Evolutionary conservation across 768 basidiomycete species (phyloP).

Genomic region (Tephrocybe rancida): DNA sequence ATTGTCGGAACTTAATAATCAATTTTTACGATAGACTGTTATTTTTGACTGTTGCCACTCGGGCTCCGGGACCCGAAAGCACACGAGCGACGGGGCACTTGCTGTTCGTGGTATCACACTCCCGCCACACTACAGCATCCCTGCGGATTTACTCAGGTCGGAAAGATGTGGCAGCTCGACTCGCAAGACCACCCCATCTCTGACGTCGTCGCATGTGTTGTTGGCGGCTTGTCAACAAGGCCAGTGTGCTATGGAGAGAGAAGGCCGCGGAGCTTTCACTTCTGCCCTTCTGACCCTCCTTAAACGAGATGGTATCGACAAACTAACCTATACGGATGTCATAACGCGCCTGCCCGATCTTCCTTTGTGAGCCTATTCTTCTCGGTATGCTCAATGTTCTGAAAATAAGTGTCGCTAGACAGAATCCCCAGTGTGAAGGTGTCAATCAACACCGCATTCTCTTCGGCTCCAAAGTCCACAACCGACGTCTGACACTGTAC

Average conservation of each 20-base stretch:
- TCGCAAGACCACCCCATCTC: neutral
- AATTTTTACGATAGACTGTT: slow-evolving; percentile 2
- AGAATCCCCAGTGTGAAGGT: neutral
- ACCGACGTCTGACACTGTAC: neutral
- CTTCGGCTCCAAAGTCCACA: neutral
- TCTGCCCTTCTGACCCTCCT: neutral
- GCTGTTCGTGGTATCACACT: neutral
- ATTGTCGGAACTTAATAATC: neutral
- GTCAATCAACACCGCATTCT: neutral
- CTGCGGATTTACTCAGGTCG: neutral
- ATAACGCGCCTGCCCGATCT: neutral
- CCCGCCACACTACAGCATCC: too few relatives aligned
- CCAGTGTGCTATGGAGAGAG: slow-evolving; percentile 1
- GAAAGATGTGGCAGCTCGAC: neutral
- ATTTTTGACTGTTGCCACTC: slow-evolving; percentile 11
- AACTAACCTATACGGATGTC: slow-evolving; percentile 4
- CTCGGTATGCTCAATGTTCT: neutral
- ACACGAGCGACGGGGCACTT: neutral
- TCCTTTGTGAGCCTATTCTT: neutral
- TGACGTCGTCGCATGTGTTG: neutral
- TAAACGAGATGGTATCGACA: neutral
- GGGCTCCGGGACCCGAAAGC: neutral
- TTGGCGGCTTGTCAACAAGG: neutral
- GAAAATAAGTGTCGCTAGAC: neutral
- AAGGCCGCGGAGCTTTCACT: neutral